These are phyloP conservation scores for Lentinula sp. DNA, from an alignment of 768 basidiomycete species.

Conservation along the genomic window DNA sequence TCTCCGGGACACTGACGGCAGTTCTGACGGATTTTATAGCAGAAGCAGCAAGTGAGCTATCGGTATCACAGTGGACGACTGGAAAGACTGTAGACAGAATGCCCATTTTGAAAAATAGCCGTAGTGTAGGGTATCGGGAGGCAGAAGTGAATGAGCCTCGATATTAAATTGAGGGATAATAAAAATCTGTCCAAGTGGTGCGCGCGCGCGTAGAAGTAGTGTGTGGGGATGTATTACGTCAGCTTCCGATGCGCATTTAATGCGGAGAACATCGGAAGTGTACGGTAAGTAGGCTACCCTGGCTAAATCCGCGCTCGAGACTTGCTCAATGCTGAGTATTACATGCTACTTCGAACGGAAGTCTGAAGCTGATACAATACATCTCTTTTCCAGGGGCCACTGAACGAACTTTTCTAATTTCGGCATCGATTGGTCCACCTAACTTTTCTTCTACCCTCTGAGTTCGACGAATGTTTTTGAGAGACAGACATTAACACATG, in stretches of 20 bases:
- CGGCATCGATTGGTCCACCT: conserved; percentile 45
- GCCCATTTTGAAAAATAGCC: conserved; percentile 24
- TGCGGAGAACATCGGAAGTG: conserved; percentile 24
- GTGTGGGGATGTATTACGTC: neutral
- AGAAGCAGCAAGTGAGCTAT: conserved; percentile 42
- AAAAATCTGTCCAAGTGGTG: neutral
- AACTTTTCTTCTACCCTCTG: conserved; percentile 73
- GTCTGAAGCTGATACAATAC: conserved; percentile 91
- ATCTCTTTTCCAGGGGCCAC: conserved; percentile 97
- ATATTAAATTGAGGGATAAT: neutral
- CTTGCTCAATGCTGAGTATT: neutral
- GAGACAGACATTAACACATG: neutral
- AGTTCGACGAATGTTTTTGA: conserved; percentile 10
- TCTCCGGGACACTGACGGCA: conserved; percentile 69
- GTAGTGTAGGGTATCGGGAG: conserved; percentile 30
- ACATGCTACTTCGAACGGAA: conserved; percentile 44
- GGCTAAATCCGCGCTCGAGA: neutral
- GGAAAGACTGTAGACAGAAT: conserved; percentile 36
- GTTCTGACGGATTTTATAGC: conserved; percentile 63
- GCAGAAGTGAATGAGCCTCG: conserved; percentile 15
- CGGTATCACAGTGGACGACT: conserved; percentile 51
- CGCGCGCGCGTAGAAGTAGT: neutral
- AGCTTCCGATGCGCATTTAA: neutral
- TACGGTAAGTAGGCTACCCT: neutral
- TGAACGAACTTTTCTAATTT: conserved; percentile 75